Base-by-base conservation (phyloP, 129 eudicot species). In the Helianthus tuberosus region DNA sequence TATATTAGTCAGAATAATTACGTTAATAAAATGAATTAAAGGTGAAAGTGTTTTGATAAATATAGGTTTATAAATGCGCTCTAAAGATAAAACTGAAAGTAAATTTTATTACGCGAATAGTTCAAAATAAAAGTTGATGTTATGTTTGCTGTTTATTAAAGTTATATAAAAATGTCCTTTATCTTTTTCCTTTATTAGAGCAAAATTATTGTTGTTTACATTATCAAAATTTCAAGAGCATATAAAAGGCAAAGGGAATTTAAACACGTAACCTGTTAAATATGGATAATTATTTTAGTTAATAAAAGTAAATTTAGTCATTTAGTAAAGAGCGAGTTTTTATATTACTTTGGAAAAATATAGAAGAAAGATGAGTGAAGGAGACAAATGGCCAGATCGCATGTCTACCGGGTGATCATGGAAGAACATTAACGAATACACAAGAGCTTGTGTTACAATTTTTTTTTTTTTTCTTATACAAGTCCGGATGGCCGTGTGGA, bases 181-280 rank as follows among this genome's bases (percentile, higher is more conserved):
- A 5, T 4, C 57, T 35, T 29, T 60, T 61, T 32, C 43, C 39
- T 12, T 32, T 61, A 29, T 5, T 61, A 12, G 43, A 11, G 66
- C 23, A 32, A 29, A 61, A 61, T 9, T 12, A 61, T 29, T 61
- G 44, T 61, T 7, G n/a, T 61, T 32, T 61, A 13, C 66, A 32
- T 29, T 6, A 61, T 32, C 43, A 61, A 32, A 5, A 29, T 68
- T 50, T 13, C 8, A 68, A 68, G 15, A 16, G 32, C 39, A 68
- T 15, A 47, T 12, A 12, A 16, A 23, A 25, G 55, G 52, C 20
- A 68, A 50, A 66, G 36, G 15, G 50, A 32, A 68, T 27, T 35
- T 68, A 68, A 68, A 48, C 27, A 68, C 61, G 73, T 4, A 50
- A 29, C 47, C 29, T 23, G 7, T 49, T 44, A 27, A 68, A 27